A percentile compares a stretch with the other conserved stretches of the same genome.
Conservation (phyloP, 106 monocot species). For the Dendrobium catenatum region DNA sequence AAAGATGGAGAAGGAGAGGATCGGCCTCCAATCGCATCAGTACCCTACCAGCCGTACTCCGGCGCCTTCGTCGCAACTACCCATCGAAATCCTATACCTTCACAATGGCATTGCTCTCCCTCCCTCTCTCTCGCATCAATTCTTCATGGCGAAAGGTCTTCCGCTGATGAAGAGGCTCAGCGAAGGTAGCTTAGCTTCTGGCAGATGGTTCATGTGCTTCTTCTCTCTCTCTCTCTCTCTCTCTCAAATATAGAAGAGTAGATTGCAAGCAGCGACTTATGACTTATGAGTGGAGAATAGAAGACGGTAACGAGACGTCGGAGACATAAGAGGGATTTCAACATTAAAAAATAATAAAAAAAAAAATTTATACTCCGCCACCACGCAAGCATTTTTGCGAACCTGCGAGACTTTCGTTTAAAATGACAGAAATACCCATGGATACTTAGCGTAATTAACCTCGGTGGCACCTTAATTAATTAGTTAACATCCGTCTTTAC, state of each 20-base stretch:
- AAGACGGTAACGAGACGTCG: too few species aligned
- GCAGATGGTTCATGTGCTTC: not conserved
- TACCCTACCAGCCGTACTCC: not conserved
- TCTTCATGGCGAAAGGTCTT: not conserved
- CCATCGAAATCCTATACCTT: not conserved
- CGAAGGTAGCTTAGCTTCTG: not conserved
- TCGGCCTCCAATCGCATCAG: not conserved
- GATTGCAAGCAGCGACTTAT: not conserved
- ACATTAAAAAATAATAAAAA: too few species aligned
- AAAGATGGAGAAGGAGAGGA: not conserved
- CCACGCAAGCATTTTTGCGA: too few species aligned
- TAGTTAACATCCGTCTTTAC: too few species aligned
- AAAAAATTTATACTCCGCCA: too few species aligned
- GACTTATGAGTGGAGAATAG: not conserved
- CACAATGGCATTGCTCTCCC: not conserved
- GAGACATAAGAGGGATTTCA: not conserved
- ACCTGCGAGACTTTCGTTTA: too few species aligned
- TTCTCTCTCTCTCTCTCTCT: conserved; percentile 7
- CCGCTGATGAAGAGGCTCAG: not conserved
- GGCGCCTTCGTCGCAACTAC: not conserved
- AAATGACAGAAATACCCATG: too few species aligned
- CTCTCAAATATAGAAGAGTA: not conserved
- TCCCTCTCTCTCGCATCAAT: not conserved
- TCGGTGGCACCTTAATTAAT: too few species aligned
- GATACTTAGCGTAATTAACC: too few species aligned